These are phyloP conservation scores for Pseudisothecium myosuroides DNA, from an alignment of 225 moss, liverwort and hornwort genomes.

Conservation along the genomic window DNA sequence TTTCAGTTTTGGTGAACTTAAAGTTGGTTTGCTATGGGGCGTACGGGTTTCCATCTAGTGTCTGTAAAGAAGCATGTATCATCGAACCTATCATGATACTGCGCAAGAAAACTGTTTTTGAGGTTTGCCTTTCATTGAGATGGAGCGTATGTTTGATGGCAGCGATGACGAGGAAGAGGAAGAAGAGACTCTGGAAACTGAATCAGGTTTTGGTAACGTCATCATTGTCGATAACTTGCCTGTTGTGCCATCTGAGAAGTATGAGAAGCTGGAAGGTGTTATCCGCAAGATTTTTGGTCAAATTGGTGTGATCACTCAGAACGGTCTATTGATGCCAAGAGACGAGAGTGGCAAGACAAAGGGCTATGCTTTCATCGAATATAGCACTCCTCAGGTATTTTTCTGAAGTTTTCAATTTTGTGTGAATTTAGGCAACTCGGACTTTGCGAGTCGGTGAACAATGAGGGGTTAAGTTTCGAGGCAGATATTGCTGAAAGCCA, in stretches of 20 bases:
- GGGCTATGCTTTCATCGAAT: slow-evolving; percentile 91
- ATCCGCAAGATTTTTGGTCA: slow-evolving; percentile 94
- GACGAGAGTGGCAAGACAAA: slow-evolving; percentile 77
- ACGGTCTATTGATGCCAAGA: slow-evolving; percentile 84
- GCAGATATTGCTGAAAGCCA: neutral
- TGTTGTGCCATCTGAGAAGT: slow-evolving; percentile 79
- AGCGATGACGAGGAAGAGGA: slow-evolving; percentile 98
- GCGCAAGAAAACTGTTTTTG: neutral
- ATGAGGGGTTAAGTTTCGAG: neutral
- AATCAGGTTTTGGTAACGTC: slow-evolving; percentile 92
- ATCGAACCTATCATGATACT: neutral
- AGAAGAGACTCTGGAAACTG: slow-evolving; percentile 83
- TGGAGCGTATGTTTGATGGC: neutral
- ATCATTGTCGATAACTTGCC: slow-evolving; percentile 90
- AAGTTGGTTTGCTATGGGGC: neutral
- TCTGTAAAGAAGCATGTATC: neutral
- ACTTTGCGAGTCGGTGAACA: neutral
- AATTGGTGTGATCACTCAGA: slow-evolving; percentile 81
- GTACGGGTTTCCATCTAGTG: neutral
- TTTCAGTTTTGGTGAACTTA: neutral
- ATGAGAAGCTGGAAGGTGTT: slow-evolving; percentile 89
- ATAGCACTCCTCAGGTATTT: slow-evolving; percentile 70
- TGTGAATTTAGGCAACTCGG: neutral
- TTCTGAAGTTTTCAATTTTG: neutral
- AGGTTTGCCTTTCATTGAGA: neutral